phyloP scores from a whole-genome alignment of 257 asterid genomes.

The Anisodus acutangulus region DNA sequence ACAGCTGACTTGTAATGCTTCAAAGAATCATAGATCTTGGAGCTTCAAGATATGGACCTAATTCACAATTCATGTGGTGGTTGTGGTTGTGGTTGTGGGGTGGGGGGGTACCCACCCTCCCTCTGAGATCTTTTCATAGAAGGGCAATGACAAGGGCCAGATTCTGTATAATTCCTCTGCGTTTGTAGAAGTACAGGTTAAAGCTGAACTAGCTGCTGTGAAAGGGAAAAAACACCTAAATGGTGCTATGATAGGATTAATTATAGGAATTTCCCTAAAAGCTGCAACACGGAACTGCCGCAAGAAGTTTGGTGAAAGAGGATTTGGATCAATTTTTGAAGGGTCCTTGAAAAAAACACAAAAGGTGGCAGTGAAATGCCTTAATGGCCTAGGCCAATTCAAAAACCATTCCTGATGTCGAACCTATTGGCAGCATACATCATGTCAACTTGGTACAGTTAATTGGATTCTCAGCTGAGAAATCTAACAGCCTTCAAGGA shows the following conservation, averaged over 20 bases:
- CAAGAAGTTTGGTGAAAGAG: conserved; percentile 34
- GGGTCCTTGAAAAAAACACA: conserved; percentile 32
- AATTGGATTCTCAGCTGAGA: conserved; percentile 38
- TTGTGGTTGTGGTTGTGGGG: too few relatives aligned
- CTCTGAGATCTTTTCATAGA: too few relatives aligned
- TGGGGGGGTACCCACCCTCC: too few relatives aligned
- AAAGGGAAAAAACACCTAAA: background rate
- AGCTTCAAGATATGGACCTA: too few relatives aligned
- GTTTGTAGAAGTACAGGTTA: background rate
- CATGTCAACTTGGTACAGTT: conserved; percentile 35
- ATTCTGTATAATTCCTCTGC: too few relatives aligned
- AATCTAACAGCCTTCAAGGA: conserved; percentile 33
- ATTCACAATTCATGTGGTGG: too few relatives aligned
- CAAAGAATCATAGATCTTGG: too few relatives aligned
- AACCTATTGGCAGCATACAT: conserved; percentile 32
- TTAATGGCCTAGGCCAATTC: conserved; percentile 35
- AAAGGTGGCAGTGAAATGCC: conserved; percentile 34
- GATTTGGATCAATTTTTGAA: conserved; percentile 31
- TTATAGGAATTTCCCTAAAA: background rate
- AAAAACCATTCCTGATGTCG: conserved; percentile 38
- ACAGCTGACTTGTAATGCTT: too few relatives aligned
- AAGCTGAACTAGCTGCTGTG: background rate
- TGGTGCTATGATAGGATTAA: background rate
- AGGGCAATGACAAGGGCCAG: too few relatives aligned
- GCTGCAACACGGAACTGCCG: conserved; percentile 29